These are phyloP conservation scores for Pythium graminicola DNA, from an alignment of 352 stramenopile species.

Conservation along the genomic window DNA sequence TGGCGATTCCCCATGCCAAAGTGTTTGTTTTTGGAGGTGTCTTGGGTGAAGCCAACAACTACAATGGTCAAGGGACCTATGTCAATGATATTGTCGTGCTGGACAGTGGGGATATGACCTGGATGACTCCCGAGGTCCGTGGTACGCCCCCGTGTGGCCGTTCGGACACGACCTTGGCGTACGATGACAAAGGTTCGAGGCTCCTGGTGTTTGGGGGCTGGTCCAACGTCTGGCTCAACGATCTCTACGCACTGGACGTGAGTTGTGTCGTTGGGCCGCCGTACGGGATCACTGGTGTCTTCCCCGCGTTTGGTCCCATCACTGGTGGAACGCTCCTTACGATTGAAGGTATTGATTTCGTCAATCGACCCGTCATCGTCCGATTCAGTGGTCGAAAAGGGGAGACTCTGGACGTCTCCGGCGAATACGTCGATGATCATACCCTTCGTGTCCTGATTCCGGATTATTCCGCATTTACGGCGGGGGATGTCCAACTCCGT, in stretches of 20 bases:
- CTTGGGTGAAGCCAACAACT: constrained; percentile 84
- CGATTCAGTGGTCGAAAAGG: constrained; percentile 91
- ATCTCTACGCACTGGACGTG: constrained; percentile 91
- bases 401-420: constrained; percentile 77
- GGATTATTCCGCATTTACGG: constrained; percentile 85
- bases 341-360: constrained; percentile 92
- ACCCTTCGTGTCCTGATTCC: constrained; percentile 85
- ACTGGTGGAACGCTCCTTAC: constrained; percentile 85
- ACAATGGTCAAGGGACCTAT: constrained; percentile 77
- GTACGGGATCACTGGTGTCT: constrained; percentile 91
- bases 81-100: constrained; percentile 90
- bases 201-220: constrained; percentile 95
- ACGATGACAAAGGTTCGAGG: constrained; percentile 88
- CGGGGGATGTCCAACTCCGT: constrained; percentile 84
- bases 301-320: constrained; percentile 87
- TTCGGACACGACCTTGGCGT: constrained; percentile 91
- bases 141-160: constrained; percentile 82
- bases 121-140: constrained; percentile 72
- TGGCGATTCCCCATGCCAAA: constrained; percentile 94
- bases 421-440: constrained; percentile 85
- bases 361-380: constrained; percentile 63
- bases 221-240: constrained; percentile 92
- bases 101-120: constrained; percentile 90
- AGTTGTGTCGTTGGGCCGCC: constrained; percentile 93
- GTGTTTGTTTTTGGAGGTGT: constrained; percentile 97